Evolutionary conservation across 2,329 filamentous ascomycete species (phyloP).

Genomic region (Akanthomyces lecanii): DNA sequence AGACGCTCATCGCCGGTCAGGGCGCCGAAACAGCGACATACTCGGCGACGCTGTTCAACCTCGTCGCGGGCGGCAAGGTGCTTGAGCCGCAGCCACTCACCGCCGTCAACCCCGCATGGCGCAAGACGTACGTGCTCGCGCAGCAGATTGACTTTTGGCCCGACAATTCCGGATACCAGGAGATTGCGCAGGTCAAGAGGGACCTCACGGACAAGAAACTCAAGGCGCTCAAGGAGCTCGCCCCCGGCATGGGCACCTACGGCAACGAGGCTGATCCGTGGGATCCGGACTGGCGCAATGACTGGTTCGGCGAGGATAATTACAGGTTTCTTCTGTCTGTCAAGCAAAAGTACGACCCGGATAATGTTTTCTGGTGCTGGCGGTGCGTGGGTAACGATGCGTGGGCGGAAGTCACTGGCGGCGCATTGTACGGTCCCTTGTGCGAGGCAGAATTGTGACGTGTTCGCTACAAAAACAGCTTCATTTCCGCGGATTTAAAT

Average conservation of each 20-base stretch:
- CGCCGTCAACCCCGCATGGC: neutral
- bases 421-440: neutral
- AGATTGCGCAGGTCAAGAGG: neutral
- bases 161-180: neutral
- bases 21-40: neutral
- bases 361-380: slow-evolving; percentile 5
- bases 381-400: slow-evolving; percentile 8
- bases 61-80: neutral
- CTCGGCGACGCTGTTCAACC: neutral
- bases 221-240: slow-evolving; percentile 2
- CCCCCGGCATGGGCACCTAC: neutral
- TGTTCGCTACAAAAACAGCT: too few relatives aligned
- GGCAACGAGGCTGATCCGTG: slow-evolving; percentile 1
- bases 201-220: slow-evolving; percentile 4
- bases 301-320: neutral
- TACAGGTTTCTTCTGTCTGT: neutral
- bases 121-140: neutral
- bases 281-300: neutral
- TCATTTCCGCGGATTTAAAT: neutral
- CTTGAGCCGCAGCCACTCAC: neutral
- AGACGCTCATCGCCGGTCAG: neutral
- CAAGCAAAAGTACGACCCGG: slow-evolving; percentile 1
- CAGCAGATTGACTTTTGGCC: neutral
- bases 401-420: neutral
- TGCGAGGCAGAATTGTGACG: neutral